Base-by-base conservation (phyloP, 768 basidiomycete species). In the Suillus clintonianus region DNA sequence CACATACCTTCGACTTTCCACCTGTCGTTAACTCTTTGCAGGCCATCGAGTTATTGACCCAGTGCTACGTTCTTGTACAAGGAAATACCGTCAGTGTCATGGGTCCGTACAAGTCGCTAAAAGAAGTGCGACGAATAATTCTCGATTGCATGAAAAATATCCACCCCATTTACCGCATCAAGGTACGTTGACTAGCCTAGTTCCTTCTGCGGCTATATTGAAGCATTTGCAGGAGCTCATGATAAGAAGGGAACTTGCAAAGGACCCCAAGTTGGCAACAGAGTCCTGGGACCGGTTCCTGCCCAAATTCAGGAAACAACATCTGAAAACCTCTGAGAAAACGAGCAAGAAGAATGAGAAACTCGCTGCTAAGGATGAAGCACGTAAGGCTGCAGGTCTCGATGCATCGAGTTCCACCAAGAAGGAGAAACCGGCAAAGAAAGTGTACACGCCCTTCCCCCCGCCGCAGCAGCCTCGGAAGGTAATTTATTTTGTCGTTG, bases 101-200 rank as follows among this genome's bases (percentile, higher is more conserved):
- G 95, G 97, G 97, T 4, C 91, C 95, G 0, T 92, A 91, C 80
- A 97, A 97, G 72, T 90, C 91, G 0, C 81, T 99, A 22, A 99
- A 98, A 75, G 97, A 99, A 77, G 97, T 99, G 13, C 85, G 97
- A 63, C 80, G 96, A 69, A 98, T 99, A 65, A 87, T 99, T n/a
- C 77, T 98, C 47, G 97, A 99, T 73, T 99, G 97, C 80, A 99
- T 99, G 97, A 95, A 91, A 80, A 99, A 99, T 74, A 91, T 99
- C 60, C 97, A 99, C 72, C 97, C 97, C 2, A 99, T 99, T 73
- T 99, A 99, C 75, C 89, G 95, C 70, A 99, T 99, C 78, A 99
- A 99, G 78, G 95, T 93, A 45, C 24, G 65, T 59, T 60, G 34
- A 64, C 64, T 67, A 60, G 32, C 42, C 39, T 47, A 22, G 36